Evolutionary conservation across 2,329 filamentous ascomycete species (phyloP), one percentile per base, ranked within the genome.

Genomic region (Paraphaeosphaeria minitans): DNA sequence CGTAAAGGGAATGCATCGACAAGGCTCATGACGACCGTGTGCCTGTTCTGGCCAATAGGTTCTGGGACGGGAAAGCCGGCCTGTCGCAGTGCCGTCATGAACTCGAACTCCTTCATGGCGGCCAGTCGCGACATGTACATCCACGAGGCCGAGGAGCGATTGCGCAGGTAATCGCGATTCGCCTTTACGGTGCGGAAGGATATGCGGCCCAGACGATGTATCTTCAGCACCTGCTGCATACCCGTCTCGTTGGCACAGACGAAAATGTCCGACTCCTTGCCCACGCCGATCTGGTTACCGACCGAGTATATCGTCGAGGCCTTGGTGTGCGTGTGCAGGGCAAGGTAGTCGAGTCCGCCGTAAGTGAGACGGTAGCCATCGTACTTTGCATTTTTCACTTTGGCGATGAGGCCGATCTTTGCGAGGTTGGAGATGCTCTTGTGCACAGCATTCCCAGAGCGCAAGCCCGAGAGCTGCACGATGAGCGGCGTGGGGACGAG

Each of bases 311-410:
- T 85, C 56, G 85, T 86, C 67, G 90, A 89, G 64, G 87, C 84
- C 69, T 91, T 90, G 58, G 93, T 89, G 76, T 98, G 89, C 0
- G 92, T 88, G 79, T 98, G 93, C 55, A 99, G 84, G 16, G 95
- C 92, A n/a, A 99, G 88, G 78, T 99, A 99, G 81, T 99, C 95
- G 49, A 98, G 87, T 2, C 95, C 95, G 69, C 95, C 95, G 75
- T 99, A 99, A 7, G 94, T 97, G 55, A 99, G 85, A 54, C 96
- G 89, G 80, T 99, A 99, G 61, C 95, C 95, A 72, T 99, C 95
- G 79, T 99, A 99, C 77, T 92, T 94, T 63, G 94, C 92, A 77
- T 98, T 97, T 78, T 97, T 96, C 67, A 97, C 88, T 67, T 91
- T 91, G 46, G 91, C 93, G 70, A 99, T 97, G 69, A 99, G 84